Base-by-base conservation (phyloP, 129 eudicot genomes). In the Artemisia argyi region DNA sequence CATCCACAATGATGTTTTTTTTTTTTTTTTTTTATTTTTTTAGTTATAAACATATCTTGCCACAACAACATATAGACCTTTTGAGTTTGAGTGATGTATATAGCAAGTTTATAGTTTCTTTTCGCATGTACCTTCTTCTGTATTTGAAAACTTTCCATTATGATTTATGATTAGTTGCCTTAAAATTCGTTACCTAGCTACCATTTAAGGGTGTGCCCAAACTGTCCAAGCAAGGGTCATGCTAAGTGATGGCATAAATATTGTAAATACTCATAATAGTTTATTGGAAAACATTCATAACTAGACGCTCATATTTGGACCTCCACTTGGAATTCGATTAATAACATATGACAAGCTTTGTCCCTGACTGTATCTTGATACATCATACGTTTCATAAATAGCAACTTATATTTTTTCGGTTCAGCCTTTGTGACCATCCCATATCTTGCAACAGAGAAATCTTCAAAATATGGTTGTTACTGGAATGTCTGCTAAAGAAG, bases 401-500 rank as follows among this genome's bases (percentile, higher is more conserved):
- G 46, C 46, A 52, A 17, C 57, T 52, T 13, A 52, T 52, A 52
- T 52, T 13, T 3, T n/a, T 56, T 56, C 20, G 26, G 24, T 56
- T 56, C 20, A 22, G 61, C 20, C 61, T 5, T n/a, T 56, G 46
- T 59, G 11, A 3, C 28, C 26, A 24, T 15, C 28, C 12, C 20
- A 15, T 74, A 18, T 78, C 39, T 76, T 73, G 26, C 50, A 53
- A 68, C 89, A 95, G 99, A 88, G 99, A 80, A 87, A 95, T 75
- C 79, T 95, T 66, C 90, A 85, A 78, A 69, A 54, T 71, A 88
- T 88, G 96, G 88, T 88, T 53, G 85, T 49, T 52, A 75, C 51
- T 80, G 92, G 96, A 52, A 74, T 86, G 79, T 86, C 99, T 42
- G 94, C 96, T 15, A 91, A 86, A 69, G 85, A 85, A 81, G 96